Conservation (phyloP, 1,139 yeast species). For the Diutina sp. region DNA sequence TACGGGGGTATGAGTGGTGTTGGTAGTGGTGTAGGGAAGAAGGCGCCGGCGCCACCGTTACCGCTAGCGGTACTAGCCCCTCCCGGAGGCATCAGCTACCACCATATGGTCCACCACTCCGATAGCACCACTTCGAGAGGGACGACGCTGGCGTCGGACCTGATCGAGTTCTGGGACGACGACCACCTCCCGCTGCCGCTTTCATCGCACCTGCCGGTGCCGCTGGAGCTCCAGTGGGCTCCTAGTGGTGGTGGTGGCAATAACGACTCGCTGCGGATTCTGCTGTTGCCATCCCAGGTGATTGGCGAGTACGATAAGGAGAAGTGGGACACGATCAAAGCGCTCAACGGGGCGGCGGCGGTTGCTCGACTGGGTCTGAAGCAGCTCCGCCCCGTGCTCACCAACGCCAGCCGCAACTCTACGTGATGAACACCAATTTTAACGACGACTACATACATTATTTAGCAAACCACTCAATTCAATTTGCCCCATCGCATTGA, state of each 20-base stretch:
- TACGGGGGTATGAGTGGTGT: not conserved
- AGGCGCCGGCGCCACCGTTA: not conserved
- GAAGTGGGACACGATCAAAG: conserved; percentile 45
- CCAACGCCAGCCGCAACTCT: not conserved
- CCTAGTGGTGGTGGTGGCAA: not conserved
- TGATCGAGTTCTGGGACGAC: conserved; percentile 1
- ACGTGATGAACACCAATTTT: not conserved
- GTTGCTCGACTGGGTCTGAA: not conserved
- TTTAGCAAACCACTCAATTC: not conserved
- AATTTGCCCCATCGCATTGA: too few relatives aligned
- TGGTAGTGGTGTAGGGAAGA: too few relatives aligned
- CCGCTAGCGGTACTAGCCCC: not conserved
- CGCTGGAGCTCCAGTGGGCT: not conserved
- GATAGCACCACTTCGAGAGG: not conserved
- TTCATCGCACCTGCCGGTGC: not conserved
- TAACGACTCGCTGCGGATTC: conserved; percentile 12
- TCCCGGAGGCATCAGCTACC: not conserved
- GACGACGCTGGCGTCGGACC: not conserved
- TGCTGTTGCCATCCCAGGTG: conserved; percentile 44
- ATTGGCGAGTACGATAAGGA: conserved; percentile 55
- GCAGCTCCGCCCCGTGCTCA: not conserved
- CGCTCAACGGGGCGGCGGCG: conserved; percentile 6
- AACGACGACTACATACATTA: not conserved
- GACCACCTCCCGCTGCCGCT: not conserved
- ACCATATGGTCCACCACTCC: not conserved